Evolutionary conservation across 2,329 filamentous ascomycete genomes (phyloP), one percentile per base, ranked within the genome.

Genomic region (Diplodia intermedia): DNA sequence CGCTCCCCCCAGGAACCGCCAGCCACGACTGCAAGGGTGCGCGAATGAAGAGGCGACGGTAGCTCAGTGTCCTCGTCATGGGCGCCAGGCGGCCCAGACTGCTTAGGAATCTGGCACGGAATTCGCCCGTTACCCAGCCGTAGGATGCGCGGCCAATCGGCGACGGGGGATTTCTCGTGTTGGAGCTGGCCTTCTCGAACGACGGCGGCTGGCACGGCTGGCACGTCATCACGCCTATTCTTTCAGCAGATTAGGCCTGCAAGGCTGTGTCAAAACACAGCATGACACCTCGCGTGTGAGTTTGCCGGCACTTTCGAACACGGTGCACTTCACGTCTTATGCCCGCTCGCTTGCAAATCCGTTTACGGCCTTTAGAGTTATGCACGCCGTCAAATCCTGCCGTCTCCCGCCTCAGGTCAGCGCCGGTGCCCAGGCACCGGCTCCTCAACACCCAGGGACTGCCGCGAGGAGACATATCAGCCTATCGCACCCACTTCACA

Each of bases 191-290:
- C 26, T 61, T 49, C 60, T 52, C 60, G 43, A 63, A 38, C 60
- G 29, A 50, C 12, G 15, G 20, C 29, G 40, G 9, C 31, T 11
- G 57, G 60, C 60, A 63, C 29, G 40, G 9, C 31, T 11, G 57
- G 60, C 60, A 63, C 60, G 47, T 52, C 60, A 63, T 52, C 60
- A 14, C 47, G 60, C 29, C 60, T 63, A 40, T 63, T 52, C 47
- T 53, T 63, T 52, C 60, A 38, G 60, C 18, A 36, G 14, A 18
- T 52, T n/a, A 52, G 47, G 47, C 47, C 47, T 52, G 50, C 60
- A 63, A 20, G 60, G 60, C 60, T 63, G 60, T 63, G 60, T 63
- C 60, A 63, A 63, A 63, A 63, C 60, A 38, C 60, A 38, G 38
- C 36, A 47, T 52, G 47, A 63, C 60, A 52, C 60, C 31, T 63